Base-by-base conservation (phyloP, 176 grass and related monocot species). In the Aegilops tauschii region DNA sequence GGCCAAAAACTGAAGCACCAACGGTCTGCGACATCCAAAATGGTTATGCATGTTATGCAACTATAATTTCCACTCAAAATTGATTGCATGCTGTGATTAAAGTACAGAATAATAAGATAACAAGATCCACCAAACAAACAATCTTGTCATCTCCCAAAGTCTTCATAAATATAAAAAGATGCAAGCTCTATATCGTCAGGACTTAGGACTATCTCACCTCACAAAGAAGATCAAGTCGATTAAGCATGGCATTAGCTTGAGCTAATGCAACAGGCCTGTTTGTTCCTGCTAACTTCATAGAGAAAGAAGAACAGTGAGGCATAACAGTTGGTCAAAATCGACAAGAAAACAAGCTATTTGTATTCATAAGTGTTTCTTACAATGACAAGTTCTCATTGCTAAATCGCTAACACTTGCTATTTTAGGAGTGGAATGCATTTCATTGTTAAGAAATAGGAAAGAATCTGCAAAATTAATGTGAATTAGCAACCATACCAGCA, bases 171-270 rank as follows among this genome's bases (percentile, higher is more conserved):
- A 4, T 36, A 47, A 17, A 42, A 87, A 58, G 20, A 76, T 18
- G 67, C 62, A 65, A 17, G 67, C 25, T 71, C 65, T 18, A 78
- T 34, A 77, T 65, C 14, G 71, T 61, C n/a, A 79, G n/a, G 67
- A 77, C n/a, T 20, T 45, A 79, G 18, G 67, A 77, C 18, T 27
- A 80, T 68, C 83, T 76, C 63, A 96, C 97, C 94, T 96, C 97
- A 69, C 89, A 94, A 80, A 94, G 23, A 86, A 96, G 97, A 93
- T 98, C 97, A 82, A 96, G 80, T 64, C 97, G 90, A 89, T 95
- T 93, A 79, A 98, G 94, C 63, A 94, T 75, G 23, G 97, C 92
- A 66, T 98, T 98, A 76, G 97, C 97, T 93, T 98, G 94, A 56
- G 97, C 94, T 77, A 98, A 84, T 73, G 97, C 97, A 84, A 98